A percentile compares a stretch with the other conserved stretches of the same genome.
phyloP scores from a whole-genome alignment of 1,139 yeast genomes.

The Scheffersomyces illinoinensis region DNA sequence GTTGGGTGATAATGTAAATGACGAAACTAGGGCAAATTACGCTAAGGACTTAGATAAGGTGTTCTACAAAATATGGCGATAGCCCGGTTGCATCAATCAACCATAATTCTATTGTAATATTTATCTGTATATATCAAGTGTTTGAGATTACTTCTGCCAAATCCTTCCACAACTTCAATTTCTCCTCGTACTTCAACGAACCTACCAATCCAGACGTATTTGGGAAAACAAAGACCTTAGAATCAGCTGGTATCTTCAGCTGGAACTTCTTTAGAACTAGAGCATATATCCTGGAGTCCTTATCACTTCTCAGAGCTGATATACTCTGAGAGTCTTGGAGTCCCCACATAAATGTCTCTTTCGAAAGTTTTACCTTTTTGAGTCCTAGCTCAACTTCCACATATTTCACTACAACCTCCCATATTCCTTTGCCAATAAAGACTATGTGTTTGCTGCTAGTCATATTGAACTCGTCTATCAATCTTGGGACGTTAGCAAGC shows the following conservation, averaged over 20 bases:
- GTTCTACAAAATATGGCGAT: slow-evolving; percentile 40
- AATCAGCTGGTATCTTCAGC: slow-evolving; percentile 13
- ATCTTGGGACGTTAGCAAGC: slow-evolving; percentile 52
- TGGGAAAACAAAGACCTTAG: slow-evolving; percentile 59
- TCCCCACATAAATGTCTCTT: slow-evolving; percentile 53
- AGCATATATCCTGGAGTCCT: slow-evolving; percentile 12
- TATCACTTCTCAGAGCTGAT: slow-evolving; percentile 6
- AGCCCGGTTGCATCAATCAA: background rate
- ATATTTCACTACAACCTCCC: slow-evolving; percentile 55
- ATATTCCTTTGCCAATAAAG: slow-evolving; percentile 76
- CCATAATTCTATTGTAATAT: background rate
- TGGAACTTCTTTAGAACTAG: slow-evolving; percentile 17
- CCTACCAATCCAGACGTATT: slow-evolving; percentile 79
- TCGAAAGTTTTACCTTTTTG: slow-evolving; percentile 24
- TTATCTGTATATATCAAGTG: background rate
- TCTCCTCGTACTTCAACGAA: slow-evolving; percentile 43
- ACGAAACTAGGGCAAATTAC: slow-evolving; percentile 26
- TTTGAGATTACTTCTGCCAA: slow-evolving; percentile 21
- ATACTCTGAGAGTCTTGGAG: slow-evolving; percentile 24
- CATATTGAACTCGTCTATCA: slow-evolving; percentile 45
- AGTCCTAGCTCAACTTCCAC: slow-evolving; percentile 9
- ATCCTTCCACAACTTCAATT: slow-evolving; percentile 50
- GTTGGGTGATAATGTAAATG: slow-evolving; percentile 34
- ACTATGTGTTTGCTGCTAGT: slow-evolving; percentile 48
- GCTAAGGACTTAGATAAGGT: slow-evolving; percentile 33